These are phyloP conservation scores for Chlamydomonas sp. DNA, from an alignment of 139 green algal genomes.

Conservation along the genomic window DNA sequence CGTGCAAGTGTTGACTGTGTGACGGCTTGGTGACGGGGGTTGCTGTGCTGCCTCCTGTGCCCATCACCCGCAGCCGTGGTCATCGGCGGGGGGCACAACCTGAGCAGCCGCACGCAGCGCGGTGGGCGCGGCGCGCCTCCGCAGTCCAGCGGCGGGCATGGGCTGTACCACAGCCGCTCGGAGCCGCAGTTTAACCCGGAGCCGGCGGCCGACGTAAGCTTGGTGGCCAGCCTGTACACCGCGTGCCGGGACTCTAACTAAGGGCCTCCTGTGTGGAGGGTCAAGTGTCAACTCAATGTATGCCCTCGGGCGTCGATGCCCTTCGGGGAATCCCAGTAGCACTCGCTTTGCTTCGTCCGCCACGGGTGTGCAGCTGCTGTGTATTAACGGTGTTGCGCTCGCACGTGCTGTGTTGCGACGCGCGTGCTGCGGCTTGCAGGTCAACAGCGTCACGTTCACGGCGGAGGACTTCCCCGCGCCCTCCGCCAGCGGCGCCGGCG, in stretches of 20 bases:
- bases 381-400: no score
- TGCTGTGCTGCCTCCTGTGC: not conserved
- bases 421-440: constrained; percentile 58
- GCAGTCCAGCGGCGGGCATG: not conserved
- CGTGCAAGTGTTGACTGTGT: not conserved
- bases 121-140: not conserved
- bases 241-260: no score
- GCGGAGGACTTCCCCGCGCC: constrained; percentile 71
- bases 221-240: not conserved
- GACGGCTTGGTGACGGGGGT: not conserved
- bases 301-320: no score
- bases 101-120: constrained; percentile 18
- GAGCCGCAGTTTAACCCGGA: constrained; percentile 33
- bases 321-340: no score
- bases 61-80: constrained; percentile 30
- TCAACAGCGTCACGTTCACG: constrained; percentile 52
- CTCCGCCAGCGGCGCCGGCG: not conserved
- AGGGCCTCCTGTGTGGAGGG: no score
- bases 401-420: no score
- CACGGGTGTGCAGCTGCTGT: no score
- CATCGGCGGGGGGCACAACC: constrained; percentile 55
- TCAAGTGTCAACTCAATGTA: no score
- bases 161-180: constrained; percentile 53
- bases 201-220: not conserved
- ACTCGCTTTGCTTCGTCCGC: no score